Conservation (phyloP, 2,329 filamentous ascomycete species). For the Chaetomiaceae sp. region DNA sequence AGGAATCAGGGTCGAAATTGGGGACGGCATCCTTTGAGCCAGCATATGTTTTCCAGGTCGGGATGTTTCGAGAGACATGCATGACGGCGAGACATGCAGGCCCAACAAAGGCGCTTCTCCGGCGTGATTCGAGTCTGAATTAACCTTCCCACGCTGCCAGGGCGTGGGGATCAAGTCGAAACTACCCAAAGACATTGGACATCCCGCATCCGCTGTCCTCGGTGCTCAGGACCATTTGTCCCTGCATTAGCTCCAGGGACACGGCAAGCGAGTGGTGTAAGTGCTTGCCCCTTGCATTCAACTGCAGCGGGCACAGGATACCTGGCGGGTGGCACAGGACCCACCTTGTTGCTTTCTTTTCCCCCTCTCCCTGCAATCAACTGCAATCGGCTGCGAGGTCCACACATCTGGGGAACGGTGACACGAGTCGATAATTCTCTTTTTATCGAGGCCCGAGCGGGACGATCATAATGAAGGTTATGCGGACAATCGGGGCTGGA, state of each 20-base stretch:
- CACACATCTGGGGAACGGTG: background rate
- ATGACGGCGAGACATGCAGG: conserved; percentile 12
- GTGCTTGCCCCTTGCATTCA: conserved; percentile 6
- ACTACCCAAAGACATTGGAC: background rate
- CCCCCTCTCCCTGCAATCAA: background rate
- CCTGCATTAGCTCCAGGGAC: conserved; percentile 7
- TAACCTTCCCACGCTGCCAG: background rate
- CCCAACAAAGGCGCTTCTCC: conserved; percentile 6
- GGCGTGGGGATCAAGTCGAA: background rate
- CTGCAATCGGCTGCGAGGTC: background rate
- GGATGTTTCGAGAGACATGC: conserved; percentile 6
- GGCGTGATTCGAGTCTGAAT: background rate
- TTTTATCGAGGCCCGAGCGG: background rate
- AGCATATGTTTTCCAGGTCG: conserved; percentile 1
- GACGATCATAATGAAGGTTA: conserved; percentile 7
- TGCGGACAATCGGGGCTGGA: background rate
- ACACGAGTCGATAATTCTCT: background rate
- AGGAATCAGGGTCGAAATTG: conserved; percentile 20
- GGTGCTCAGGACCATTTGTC: background rate
- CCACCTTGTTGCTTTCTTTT: background rate
- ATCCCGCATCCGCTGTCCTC: background rate
- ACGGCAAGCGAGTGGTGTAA: background rate
- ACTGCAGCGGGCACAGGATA: too few species aligned
- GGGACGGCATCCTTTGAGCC: conserved; percentile 2
- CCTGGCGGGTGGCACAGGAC: background rate